Percentiles rank a stretch among this genome's conserved stretches.
Evolutionary conservation across 1,139 yeast genomes (phyloP).

Genomic region (Taphrina flavorubra): DNA sequence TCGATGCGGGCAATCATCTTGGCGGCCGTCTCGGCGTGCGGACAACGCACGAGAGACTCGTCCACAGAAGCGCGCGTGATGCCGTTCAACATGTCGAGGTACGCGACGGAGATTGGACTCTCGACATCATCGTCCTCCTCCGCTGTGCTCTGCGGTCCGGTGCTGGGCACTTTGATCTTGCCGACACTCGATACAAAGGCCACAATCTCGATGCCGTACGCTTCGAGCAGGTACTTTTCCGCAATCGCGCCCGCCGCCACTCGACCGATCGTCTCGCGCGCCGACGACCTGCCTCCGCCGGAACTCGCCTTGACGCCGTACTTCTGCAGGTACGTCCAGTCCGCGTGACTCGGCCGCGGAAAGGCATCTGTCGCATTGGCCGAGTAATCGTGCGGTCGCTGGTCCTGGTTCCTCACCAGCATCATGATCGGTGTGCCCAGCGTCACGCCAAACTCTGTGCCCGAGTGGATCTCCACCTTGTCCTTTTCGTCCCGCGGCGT

Average conservation of each 20-base stretch:
- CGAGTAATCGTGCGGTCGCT: constrained; percentile 92
- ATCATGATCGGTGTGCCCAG: constrained; percentile 95
- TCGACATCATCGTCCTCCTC: constrained; percentile 59
- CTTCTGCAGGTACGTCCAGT: constrained; percentile 86
- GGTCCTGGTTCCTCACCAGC: constrained; percentile 92
- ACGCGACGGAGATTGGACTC: constrained; percentile 69
- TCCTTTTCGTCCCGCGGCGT: constrained; percentile 97
- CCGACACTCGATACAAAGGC: constrained; percentile 96
- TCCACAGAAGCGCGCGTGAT: constrained; percentile 90
- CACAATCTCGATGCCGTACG: constrained; percentile 87
- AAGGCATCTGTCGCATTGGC: constrained; percentile 78
- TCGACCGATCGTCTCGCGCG: constrained; percentile 97
- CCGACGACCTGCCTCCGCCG: constrained; percentile 97
- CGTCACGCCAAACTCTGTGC: constrained; percentile 88
- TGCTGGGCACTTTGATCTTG: constrained; percentile 52
- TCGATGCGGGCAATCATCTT: constrained; percentile 88
- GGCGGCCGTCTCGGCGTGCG: constrained; percentile 72
- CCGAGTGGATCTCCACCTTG: constrained; percentile 87
- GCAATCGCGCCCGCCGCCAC: constrained; percentile 99
- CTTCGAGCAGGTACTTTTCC: constrained; percentile 78
- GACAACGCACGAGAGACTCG: constrained; percentile 92
- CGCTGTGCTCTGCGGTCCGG: constrained; percentile 41
- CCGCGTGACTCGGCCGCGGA: constrained; percentile 99
- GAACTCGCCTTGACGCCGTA: constrained; percentile 92
- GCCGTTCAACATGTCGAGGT: constrained; percentile 68